A percentile compares a stretch with the other conserved stretches of the same genome.
Conservation (phyloP, 1,284 basidiomycete genomes). For the Cutaneotrichosporon spelunceum region DNA sequence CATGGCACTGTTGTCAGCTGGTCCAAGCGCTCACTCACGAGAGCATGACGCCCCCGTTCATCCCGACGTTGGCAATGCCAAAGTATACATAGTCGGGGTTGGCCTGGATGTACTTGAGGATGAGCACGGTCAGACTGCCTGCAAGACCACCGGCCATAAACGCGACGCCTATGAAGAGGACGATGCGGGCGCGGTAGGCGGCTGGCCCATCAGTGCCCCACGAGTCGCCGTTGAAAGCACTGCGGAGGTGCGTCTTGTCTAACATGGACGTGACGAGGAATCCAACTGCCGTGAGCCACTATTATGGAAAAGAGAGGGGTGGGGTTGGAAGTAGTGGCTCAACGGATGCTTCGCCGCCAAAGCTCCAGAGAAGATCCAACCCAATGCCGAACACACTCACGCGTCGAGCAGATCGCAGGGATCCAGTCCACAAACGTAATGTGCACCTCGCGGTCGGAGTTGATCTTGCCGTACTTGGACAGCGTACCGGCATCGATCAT, state of each 20-base stretch:
- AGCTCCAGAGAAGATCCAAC: not conserved
- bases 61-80: constrained; percentile 89
- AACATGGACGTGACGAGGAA: constrained; percentile 91
- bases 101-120: constrained; percentile 82
- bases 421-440: constrained; percentile 93
- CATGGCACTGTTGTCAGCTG: constrained; percentile 41
- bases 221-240: constrained; percentile 65
- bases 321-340: not conserved
- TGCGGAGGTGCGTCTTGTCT: constrained; percentile 85
- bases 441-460: constrained; percentile 60
- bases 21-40: constrained; percentile 33
- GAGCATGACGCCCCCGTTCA: constrained; percentile 90
- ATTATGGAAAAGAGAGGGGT: not conserved
- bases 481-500: constrained; percentile 90
- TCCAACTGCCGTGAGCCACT: constrained; percentile 59
- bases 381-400: constrained; percentile 32
- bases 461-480: constrained; percentile 69
- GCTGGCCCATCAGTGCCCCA: constrained; percentile 64
- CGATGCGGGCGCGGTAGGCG: constrained; percentile 83
- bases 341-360: not conserved
- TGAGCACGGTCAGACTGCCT: constrained; percentile 81
- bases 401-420: constrained; percentile 85
- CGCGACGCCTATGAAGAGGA: constrained; percentile 93
- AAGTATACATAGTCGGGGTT: constrained; percentile 85
- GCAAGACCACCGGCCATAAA: constrained; percentile 94